These are phyloP conservation scores for Apostasia shenzhenica DNA, from an alignment of 106 monocot species.

Conservation along the genomic window DNA sequence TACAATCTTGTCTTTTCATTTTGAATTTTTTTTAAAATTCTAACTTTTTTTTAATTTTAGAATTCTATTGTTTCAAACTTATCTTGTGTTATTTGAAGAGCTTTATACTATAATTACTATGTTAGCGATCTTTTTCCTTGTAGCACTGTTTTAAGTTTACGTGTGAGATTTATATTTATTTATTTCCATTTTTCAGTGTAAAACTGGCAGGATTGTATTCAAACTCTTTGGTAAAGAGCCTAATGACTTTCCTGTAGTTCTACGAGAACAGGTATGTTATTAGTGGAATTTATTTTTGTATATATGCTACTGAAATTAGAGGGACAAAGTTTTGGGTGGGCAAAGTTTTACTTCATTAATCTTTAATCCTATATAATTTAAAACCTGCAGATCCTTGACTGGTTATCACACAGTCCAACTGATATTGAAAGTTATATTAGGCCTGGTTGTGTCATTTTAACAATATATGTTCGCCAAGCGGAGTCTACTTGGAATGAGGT, in stretches of 20 bases:
- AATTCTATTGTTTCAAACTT: too few species aligned
- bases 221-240: constrained; percentile 94
- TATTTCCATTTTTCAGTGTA: constrained; percentile 33
- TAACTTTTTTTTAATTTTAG: too few species aligned
- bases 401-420: constrained; percentile 78
- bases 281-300: not conserved
- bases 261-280: constrained; percentile 48
- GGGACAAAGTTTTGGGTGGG: too few species aligned
- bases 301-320: too few species aligned
- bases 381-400: constrained; percentile 60
- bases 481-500: constrained; percentile 64
- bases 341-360: too few species aligned
- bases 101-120: too few species aligned
- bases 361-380: not conserved
- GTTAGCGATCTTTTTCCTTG: too few species aligned
- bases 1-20: too few species aligned
- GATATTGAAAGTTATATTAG: constrained; percentile 90
- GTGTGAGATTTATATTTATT: not conserved
- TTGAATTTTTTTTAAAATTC: too few species aligned
- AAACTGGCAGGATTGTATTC: constrained; percentile 79
- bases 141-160: too few species aligned
- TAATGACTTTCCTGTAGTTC: constrained; percentile 56
- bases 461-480: constrained; percentile 65
- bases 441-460: constrained; percentile 84
- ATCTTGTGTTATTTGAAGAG: too few species aligned